phyloP scores from a whole-genome alignment of 192 early-diverging fungal genomes.

The Fimicolochytrium jonesii region DNA sequence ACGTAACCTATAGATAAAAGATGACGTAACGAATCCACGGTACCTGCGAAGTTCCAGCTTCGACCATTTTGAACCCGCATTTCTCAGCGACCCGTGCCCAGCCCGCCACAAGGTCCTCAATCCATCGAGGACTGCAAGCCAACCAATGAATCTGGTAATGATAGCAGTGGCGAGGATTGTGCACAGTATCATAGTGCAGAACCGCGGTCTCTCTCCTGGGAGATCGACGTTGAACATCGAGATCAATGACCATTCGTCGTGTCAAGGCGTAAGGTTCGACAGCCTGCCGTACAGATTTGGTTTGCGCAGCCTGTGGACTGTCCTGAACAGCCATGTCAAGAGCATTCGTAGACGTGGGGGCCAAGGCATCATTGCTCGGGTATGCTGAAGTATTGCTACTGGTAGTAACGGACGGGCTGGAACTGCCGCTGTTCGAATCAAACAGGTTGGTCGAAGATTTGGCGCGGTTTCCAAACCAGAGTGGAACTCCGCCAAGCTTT shows the following conservation, averaged over 20 bases:
- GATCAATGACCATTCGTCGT: conserved; percentile 68
- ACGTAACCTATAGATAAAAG: neutral
- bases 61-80: conserved; percentile 83
- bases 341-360: too few relatives aligned
- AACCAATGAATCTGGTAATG: conserved; percentile 95
- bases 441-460: conserved; percentile 15
- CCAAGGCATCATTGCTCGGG: too few relatives aligned
- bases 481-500: conserved; percentile 23
- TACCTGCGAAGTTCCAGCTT: conserved; percentile 77
- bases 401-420: too few relatives aligned
- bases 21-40: neutral
- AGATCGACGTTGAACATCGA: conserved; percentile 75
- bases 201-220: conserved; percentile 77
- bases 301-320: too few relatives aligned
- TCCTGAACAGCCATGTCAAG: too few relatives aligned
- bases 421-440: too few relatives aligned
- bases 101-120: conserved; percentile 77
- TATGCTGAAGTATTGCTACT: too few relatives aligned
- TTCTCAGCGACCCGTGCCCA: conserved; percentile 83
- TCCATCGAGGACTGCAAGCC: conserved; percentile 81
- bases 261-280: conserved; percentile 54
- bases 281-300: neutral
- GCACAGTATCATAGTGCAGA: conserved; percentile 84
- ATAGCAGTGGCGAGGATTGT: conserved; percentile 85
- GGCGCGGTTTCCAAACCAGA: conserved; percentile 47